Conservation (phyloP, 140 eudicot genomes). For the Bidens hawaiensis region DNA sequence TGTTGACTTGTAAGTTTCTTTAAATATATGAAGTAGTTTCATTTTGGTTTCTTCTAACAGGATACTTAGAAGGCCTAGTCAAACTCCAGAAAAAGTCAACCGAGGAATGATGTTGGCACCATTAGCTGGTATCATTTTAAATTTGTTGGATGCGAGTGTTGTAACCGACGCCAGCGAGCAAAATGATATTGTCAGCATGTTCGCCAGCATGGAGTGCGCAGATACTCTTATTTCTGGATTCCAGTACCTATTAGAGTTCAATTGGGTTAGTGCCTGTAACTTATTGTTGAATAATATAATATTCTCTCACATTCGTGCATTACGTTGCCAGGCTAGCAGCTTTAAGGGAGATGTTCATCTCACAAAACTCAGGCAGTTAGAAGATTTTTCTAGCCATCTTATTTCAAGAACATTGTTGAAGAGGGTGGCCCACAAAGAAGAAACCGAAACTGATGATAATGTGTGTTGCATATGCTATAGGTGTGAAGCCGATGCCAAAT, state of each 20-base stretch:
- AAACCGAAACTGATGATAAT: constrained; percentile 52
- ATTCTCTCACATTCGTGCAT: constrained; percentile 7
- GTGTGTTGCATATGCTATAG: constrained; percentile 83
- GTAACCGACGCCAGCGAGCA: constrained; percentile 31
- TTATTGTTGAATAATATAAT: not conserved
- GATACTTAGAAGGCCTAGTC: constrained; percentile 73
- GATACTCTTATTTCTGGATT: constrained; percentile 77
- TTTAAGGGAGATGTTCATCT: constrained; percentile 55
- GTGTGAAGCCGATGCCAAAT: constrained; percentile 59
- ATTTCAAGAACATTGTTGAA: constrained; percentile 39
- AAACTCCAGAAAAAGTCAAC: constrained; percentile 76
- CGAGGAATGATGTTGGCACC: constrained; percentile 96
- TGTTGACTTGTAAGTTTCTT: not conserved
- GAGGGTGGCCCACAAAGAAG: constrained; percentile 36
- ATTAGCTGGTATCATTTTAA: constrained; percentile 81
- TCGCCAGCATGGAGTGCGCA: constrained; percentile 90
- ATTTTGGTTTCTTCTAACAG: constrained; percentile 38
- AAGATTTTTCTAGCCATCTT: constrained; percentile 59
- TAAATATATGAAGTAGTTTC: not conserved
- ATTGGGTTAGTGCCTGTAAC: constrained; percentile 62
- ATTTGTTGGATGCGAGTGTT: constrained; percentile 71
- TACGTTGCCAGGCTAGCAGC: constrained; percentile 52
- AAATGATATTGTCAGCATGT: constrained; percentile 64
- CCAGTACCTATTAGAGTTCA: constrained; percentile 61
- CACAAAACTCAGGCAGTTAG: constrained; percentile 63